Base-by-base conservation (phyloP, 2,329 filamentous ascomycete species). In the Venturia nashicola region DNA sequence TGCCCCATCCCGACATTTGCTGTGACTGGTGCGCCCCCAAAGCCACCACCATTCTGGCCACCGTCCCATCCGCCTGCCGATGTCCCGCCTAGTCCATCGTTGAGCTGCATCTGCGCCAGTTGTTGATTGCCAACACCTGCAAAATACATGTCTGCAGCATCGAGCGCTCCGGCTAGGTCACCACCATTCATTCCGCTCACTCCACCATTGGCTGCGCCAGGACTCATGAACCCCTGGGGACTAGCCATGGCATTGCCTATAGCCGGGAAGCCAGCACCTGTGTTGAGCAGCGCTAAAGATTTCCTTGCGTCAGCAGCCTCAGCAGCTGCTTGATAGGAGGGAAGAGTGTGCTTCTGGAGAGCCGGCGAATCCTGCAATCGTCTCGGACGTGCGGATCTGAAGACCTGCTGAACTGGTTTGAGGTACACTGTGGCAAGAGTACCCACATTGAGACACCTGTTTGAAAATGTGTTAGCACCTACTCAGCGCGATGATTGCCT, bases 401-500 rank as follows among this genome's bases (percentile, higher is more conserved):
- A 99, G 11, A 99, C 94, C 63, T 94, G 93, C 73, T 97, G 91
- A 6, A 99, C 93, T 3, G 94, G 94, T 75, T 99, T 99, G 61
- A 99, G 84, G 75, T 99, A 99, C 61, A 99, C 93, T 0, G 94
- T 99, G 3, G 94, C 94, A 3, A 99, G 82, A 0, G 94, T 97
- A 68, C 94, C 94, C 57, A 99, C 92, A 69, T 93, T 95, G 65
- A 99, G 83, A 72, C 94, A 97, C 51, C 51, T 57, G 32, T 36
- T n/a, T 16, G 14, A 27, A 18, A 5, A 11, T 57, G 51, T 2
- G n/a, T 57, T 27, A 57, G 51, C 32, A n/a, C n/a, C 23, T 11
- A 23, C 44, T 48, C 18, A 43, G 23, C 6, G 11, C 20, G 1
- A 23, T 12, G 7, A 39, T 39, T 6, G 36, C 12, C 7, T 8